A percentile compares a stretch with the other conserved stretches of the same genome.
Evolutionary conservation across 1,284 basidiomycete genomes (phyloP).

Genomic region (Hymenochaete sp.): DNA sequence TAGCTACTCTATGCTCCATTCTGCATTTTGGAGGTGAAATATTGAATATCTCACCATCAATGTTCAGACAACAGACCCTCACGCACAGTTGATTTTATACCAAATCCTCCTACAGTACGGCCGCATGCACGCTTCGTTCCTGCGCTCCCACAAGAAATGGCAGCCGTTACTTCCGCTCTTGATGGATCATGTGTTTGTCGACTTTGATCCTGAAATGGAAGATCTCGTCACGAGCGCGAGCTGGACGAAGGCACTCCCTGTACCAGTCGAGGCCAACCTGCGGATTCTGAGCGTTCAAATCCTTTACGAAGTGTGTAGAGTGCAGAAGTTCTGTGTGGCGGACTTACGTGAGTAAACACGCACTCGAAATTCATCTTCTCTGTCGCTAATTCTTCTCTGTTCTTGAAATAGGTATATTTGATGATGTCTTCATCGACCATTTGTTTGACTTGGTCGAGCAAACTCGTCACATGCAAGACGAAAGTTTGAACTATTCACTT

Average conservation of each 20-base stretch:
- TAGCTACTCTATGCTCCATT: conserved; percentile 30
- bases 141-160: conserved; percentile 77
- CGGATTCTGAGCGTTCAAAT: conserved; percentile 64
- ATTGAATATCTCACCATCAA: conserved; percentile 9
- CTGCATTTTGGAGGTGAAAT: conserved; percentile 8
- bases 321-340: conserved; percentile 69
- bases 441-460: conserved; percentile 93
- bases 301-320: conserved; percentile 85
- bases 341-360: conserved; percentile 58
- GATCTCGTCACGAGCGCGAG: conserved; percentile 36
- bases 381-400: conserved; percentile 1
- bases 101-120: conserved; percentile 73
- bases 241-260: conserved; percentile 34
- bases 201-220: conserved; percentile 60
- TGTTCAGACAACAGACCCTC: conserved; percentile 77
- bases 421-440: conserved; percentile 79
- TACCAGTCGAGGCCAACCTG: conserved; percentile 76
- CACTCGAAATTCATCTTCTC: neutral
- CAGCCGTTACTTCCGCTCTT: conserved; percentile 70
- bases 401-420: conserved; percentile 64
- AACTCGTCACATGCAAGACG: conserved; percentile 82
- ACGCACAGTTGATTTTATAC: conserved; percentile 75
- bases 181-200: conserved; percentile 69
- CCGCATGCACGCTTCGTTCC: conserved; percentile 56
- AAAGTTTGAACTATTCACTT: conserved; percentile 87